Base-by-base conservation (phyloP, 352 stramenopile genomes). In the Globisporangium canariense region DNA sequence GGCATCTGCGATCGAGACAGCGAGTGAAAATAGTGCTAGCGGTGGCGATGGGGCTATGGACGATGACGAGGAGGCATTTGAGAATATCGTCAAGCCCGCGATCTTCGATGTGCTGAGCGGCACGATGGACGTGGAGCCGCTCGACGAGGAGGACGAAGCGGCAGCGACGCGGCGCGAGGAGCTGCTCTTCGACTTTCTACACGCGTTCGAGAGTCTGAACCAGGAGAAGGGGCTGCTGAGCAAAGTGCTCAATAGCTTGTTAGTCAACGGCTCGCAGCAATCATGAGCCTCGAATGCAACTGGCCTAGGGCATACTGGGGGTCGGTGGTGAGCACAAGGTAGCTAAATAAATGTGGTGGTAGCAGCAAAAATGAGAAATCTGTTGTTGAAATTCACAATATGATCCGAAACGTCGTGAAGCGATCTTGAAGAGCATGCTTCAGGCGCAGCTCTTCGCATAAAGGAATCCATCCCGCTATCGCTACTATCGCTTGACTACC, bases 171-270 rank as follows among this genome's bases (percentile, higher is more conserved):
- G 70, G 10, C 74, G 77, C 64, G 83, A 95, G 49, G 83, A 93
- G 58, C 60, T 89, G 36, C 66, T 95, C 2, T 88, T 95, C 49
- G 85, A 95, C 52, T 82, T 93, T 34, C 59, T 95, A 45, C 81
- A 93, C 50, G 71, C 77, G 51, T 88, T 93, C 62, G 87, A 95
- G 60, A 86, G 67, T 34, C 74, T 95, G 14, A 87, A 70, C 52
- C 70, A 88, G 68, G 74, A 93, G 32, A 74, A 83, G 53, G 74
- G 69, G 2, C 63, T 94, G 25, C 74, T 95, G 40, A 66, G 58
- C 18, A 80, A 88, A 78, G 83, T 95, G 45, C 71, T 95, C 46
- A 65, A 78, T 55, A 86, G 77, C 38, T 54, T 89, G 59, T 71
- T 83, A 53, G 60, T 58, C 11, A 52, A 64, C 38, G 53, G 40